Base-by-base conservation (phyloP, 2,329 filamentous ascomycete genomes). In the Claviceps pazoutovae region DNA sequence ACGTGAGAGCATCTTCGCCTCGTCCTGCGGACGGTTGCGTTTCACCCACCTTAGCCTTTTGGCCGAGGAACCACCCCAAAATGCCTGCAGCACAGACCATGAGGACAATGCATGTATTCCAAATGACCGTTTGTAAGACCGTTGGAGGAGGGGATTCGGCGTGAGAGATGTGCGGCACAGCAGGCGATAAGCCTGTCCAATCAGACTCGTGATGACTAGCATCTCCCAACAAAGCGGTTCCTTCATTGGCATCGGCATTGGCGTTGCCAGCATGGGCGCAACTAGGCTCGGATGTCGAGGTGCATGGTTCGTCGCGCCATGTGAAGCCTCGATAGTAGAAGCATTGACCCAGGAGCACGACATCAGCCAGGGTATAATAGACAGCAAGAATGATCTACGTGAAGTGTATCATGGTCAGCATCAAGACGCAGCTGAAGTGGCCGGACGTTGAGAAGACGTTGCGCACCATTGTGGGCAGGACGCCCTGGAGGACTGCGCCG, bases 311-410 rank as follows among this genome's bases (percentile, higher is more conserved):
- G 56, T 83, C 80, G 50, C 68, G 72, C 73, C 76, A 78, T 2
- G 79, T 82, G 58, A 95, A 93, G 3, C 90, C 90, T 50, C 87
- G 82, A 68, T 98, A 98, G 72, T 95, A 97, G 72, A 97, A 95
- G 68, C 88, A 95, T 69, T 98, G 93, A 1, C 74, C 76, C 0
- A 97, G 73, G 1, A 98, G 75, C 1, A 97, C 88, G 43, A 96
- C 79, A 63, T 97, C 91, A 55, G 89, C 89, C 39, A 95, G 76
- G 16, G 90, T 94, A 65, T 97, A 95, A 67, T 95, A 95, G 16
- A 95, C 78, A 13, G 90, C 90, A n/a, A 96, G 74, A 50, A 95
- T 95, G 56, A 88, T 83, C 80, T 83, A 55, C 50, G 46, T 11
- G 3, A 34, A 16, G 9, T 34, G 30, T 34, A 34, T 34, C 14